Percentiles rank a stretch among this genome's conserved stretches.
These are phyloP conservation scores for Eremothecium coryli DNA, from an alignment of 1,139 yeast species.

Conservation along the genomic window DNA sequence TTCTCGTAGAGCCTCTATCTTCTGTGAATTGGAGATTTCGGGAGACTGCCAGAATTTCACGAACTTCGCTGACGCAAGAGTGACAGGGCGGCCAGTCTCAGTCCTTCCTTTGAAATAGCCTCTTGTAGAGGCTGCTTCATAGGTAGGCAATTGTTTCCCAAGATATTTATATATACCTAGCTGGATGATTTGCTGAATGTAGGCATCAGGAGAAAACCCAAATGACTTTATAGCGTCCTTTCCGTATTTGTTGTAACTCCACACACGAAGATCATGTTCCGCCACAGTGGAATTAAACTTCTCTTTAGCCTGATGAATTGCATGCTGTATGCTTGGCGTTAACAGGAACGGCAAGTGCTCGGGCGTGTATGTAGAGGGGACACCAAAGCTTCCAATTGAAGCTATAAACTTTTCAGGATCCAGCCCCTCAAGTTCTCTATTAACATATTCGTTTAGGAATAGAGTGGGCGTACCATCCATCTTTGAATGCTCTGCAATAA, in stretches of 20 bases:
- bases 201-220: constrained; percentile 71
- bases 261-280: constrained; percentile 51
- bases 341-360: constrained; percentile 37
- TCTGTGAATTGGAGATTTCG: constrained; percentile 45
- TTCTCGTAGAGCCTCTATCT: constrained; percentile 57
- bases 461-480: constrained; percentile 98
- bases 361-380: constrained; percentile 19
- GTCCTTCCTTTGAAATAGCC: constrained; percentile 86
- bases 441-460: constrained; percentile 71
- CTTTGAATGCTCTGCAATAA: constrained; percentile 91
- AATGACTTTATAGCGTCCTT: constrained; percentile 59
- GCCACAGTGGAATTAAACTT: constrained; percentile 45
- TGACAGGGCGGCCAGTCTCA: constrained; percentile 88
- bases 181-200: constrained; percentile 66
- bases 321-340: constrained; percentile 41
- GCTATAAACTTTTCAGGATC: constrained; percentile 35
- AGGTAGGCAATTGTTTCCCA: constrained; percentile 80
- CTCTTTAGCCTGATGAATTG: constrained; percentile 47
- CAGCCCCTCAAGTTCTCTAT: constrained; percentile 45
- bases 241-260: constrained; percentile 68
- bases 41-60: constrained; percentile 68
- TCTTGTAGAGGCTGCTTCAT: constrained; percentile 94
- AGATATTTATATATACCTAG: constrained; percentile 71
- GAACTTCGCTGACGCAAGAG: constrained; percentile 63
- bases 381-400: constrained; percentile 6